Conservation (phyloP, 805 yeast genomes). For the Kodamaea laetipori region DNA sequence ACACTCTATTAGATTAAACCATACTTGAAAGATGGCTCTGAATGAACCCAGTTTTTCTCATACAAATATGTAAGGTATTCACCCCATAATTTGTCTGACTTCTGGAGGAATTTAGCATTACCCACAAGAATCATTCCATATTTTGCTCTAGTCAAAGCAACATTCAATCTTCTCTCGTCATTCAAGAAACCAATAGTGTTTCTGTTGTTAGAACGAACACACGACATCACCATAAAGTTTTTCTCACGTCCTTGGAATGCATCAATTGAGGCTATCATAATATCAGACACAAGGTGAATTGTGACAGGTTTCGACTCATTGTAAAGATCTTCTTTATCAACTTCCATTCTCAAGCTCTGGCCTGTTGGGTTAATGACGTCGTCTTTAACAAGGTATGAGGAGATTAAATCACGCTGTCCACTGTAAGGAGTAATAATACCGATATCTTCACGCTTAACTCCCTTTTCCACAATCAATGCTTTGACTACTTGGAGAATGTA, state of each 20-base stretch:
- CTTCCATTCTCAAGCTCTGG: slow-evolving; percentile 49
- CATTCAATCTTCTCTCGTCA: slow-evolving; percentile 33
- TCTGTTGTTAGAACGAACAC: slow-evolving; percentile 28
- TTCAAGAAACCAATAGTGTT: slow-evolving; percentile 29
- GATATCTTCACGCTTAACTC: slow-evolving; percentile 50
- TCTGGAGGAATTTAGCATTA: slow-evolving; percentile 43
- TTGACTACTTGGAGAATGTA: slow-evolving; percentile 50
- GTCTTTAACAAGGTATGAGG: slow-evolving; percentile 51
- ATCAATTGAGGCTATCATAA: slow-evolving; percentile 43
- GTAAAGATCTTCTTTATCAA: slow-evolving; percentile 62
- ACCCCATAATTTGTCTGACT: slow-evolving; percentile 53
- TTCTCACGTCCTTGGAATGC: slow-evolving; percentile 35
- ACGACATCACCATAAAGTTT: slow-evolving; percentile 32
- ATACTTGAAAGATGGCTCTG: slow-evolving; percentile 6
- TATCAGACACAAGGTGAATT: slow-evolving; percentile 48
- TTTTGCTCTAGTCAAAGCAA: slow-evolving; percentile 33
- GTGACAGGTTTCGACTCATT: slow-evolving; percentile 49
- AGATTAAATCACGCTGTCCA: slow-evolving; percentile 68
- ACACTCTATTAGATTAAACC: background rate
- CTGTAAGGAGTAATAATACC: slow-evolving; percentile 77
- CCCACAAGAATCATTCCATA: slow-evolving; percentile 35
- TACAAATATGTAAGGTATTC: slow-evolving; percentile 48
- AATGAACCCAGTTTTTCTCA: slow-evolving; percentile 31
- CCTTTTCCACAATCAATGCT: slow-evolving; percentile 55
- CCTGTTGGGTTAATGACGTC: slow-evolving; percentile 56